Evolutionary conservation across 1,139 yeast genomes (phyloP).

Genomic region (Yamadazyma kanchanaburiensis): DNA sequence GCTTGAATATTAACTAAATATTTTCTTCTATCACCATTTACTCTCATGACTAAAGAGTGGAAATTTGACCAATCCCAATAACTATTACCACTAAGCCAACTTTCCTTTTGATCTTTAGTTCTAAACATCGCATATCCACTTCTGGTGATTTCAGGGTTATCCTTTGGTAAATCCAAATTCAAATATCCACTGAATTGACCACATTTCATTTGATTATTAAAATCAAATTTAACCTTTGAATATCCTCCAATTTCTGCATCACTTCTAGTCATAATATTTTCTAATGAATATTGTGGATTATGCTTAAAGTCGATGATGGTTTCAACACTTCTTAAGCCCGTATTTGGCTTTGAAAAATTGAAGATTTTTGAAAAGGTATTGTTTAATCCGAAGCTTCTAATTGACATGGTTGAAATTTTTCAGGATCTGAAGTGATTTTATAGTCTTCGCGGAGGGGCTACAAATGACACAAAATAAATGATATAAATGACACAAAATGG

Average conservation of each 20-base stretch:
- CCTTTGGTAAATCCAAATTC: constrained; percentile 71
- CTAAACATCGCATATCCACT: constrained; percentile 89
- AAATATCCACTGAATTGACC: constrained; percentile 71
- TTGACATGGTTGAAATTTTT: constrained; percentile 26
- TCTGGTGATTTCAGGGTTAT: constrained; percentile 62
- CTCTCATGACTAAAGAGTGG: constrained; percentile 62
- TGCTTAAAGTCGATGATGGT: constrained; percentile 56
- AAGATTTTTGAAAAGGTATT: constrained; percentile 37
- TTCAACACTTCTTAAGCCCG: constrained; percentile 27
- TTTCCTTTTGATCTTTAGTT: constrained; percentile 59
- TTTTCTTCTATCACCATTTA: constrained; percentile 71
- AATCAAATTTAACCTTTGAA: constrained; percentile 59
- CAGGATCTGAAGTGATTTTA: too few relatives aligned
- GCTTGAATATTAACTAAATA: constrained; percentile 81
- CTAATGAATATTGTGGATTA: constrained; percentile 37
- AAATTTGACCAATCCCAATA: constrained; percentile 65
- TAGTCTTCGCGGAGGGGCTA: too few relatives aligned
- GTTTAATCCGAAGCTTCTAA: constrained; percentile 42
- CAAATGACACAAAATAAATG: too few relatives aligned
- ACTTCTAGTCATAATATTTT: constrained; percentile 55
- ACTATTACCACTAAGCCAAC: constrained; percentile 43
- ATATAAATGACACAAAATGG: too few relatives aligned
- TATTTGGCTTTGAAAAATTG: constrained; percentile 31
- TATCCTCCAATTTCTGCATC: constrained; percentile 79
- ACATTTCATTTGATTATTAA: constrained; percentile 31